Percentiles rank a stretch among this genome's conserved stretches.
phyloP scores from a whole-genome alignment of 441 rosid genomes.

The Populus hybrid region DNA sequence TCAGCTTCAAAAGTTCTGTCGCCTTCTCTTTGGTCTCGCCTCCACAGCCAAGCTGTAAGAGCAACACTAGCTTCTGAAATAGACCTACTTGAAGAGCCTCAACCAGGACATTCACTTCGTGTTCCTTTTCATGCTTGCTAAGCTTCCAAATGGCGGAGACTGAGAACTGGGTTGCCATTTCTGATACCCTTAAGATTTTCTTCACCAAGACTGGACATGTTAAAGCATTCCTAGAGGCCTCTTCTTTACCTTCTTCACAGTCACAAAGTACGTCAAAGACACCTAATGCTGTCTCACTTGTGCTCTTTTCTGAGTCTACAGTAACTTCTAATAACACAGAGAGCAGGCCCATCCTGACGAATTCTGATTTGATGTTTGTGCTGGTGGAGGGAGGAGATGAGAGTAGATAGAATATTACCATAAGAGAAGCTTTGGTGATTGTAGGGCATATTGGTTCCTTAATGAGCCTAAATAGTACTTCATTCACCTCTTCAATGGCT shows the following conservation, averaged over 20 bases:
- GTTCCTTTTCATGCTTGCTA: constrained; percentile 22
- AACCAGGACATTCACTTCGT: constrained; percentile 21
- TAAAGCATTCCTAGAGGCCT: constrained; percentile 30
- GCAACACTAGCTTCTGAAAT: constrained; percentile 53
- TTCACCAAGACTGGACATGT: constrained; percentile 46
- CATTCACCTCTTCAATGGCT: constrained; percentile 24
- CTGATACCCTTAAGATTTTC: constrained; percentile 45
- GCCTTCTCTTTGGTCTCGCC: constrained; percentile 46
- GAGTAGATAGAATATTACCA: constrained; percentile 33
- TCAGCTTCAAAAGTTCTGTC: constrained; percentile 44
- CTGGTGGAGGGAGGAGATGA: neutral
- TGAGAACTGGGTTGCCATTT: constrained; percentile 34
- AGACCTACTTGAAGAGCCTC: constrained; percentile 55
- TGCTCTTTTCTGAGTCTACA: constrained; percentile 32
- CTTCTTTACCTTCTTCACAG: constrained; percentile 32
- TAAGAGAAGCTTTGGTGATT: constrained; percentile 39
- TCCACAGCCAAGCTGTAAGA: constrained; percentile 47
- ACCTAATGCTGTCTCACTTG: constrained; percentile 35
- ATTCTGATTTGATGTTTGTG: constrained; percentile 14
- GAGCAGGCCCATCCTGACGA: constrained; percentile 35
- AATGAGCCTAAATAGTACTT: constrained; percentile 25
- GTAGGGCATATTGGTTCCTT: constrained; percentile 30
- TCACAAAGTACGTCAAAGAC: constrained; percentile 39
- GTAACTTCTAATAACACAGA: constrained; percentile 28
- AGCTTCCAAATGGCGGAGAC: constrained; percentile 48